Percentiles rank a stretch among this genome's conserved stretches.
These are phyloP conservation scores for Diphasiastrum complanatum DNA, from an alignment of 83 land plant species.

Conservation along the genomic window DNA sequence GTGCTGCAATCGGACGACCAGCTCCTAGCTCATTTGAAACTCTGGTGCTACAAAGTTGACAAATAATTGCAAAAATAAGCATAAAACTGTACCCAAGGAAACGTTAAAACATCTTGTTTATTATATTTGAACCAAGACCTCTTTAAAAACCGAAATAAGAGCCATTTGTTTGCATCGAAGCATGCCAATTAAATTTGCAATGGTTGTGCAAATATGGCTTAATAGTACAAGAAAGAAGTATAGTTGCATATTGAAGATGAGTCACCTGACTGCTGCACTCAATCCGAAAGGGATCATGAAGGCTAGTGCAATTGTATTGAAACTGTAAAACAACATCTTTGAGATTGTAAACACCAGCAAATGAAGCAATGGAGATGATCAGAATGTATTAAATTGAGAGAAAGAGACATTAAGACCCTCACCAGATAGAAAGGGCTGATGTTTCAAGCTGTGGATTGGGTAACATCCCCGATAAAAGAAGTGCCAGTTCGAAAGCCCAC, in stretches of 20 bases:
- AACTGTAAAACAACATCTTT: not conserved
- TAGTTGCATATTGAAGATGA: not conserved
- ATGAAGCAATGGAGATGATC: not conserved
- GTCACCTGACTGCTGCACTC: slow-evolving; percentile 20
- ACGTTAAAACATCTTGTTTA: not conserved
- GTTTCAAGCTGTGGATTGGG: slow-evolving; percentile 16
- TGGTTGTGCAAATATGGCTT: not conserved
- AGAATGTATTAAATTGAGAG: not conserved
- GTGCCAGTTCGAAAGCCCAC: slow-evolving; percentile 11
- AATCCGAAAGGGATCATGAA: slow-evolving; percentile 17
- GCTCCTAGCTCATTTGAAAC: slow-evolving; percentile 26
- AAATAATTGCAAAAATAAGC: not conserved
- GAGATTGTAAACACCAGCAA: not conserved
- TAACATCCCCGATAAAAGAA: slow-evolving; percentile 19
- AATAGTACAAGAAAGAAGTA: not conserved
- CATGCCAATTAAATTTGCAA: too few species aligned
- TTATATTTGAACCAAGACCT: not conserved
- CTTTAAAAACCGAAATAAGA: too few species aligned
- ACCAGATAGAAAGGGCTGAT: slow-evolving; percentile 16
- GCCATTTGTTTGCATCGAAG: too few species aligned
- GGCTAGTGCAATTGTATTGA: not conserved
- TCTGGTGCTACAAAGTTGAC: slow-evolving; percentile 9
- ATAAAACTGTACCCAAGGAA: not conserved
- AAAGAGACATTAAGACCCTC: not conserved
- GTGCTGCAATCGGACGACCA: slow-evolving; percentile 9